Percentiles rank a stretch among this genome's conserved stretches.
Conservation (phyloP, 208 protist genomes). For the Vickermania spadyakhi region DNA sequence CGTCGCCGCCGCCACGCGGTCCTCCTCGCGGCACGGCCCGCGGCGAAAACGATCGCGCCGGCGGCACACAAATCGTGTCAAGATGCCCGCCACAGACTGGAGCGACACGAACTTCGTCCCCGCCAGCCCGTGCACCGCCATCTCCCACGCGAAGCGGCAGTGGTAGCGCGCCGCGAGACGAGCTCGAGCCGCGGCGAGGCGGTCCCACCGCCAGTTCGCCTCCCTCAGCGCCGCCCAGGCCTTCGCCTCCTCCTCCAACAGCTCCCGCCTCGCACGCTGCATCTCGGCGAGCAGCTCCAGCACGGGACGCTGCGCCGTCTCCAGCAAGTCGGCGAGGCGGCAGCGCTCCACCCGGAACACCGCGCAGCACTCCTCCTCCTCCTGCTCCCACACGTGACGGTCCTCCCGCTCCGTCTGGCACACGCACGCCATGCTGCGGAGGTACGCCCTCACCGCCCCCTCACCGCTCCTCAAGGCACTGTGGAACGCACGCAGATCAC, state of each 20-base stretch:
- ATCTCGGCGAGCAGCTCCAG: neutral
- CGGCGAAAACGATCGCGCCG: neutral
- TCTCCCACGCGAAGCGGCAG: slow-evolving; percentile 5
- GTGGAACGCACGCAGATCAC: neutral
- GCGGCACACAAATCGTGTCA: slow-evolving; percentile 11
- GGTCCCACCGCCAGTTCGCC: slow-evolving; percentile 20
- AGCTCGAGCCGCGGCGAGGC: slow-evolving; percentile 7
- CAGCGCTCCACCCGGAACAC: slow-evolving; percentile 3
- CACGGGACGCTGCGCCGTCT: neutral
- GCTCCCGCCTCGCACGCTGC: slow-evolving; percentile 5
- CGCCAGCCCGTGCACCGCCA: slow-evolving; percentile 4
- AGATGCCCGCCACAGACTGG: slow-evolving; percentile 11
- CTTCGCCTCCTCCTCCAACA: slow-evolving; percentile 5
- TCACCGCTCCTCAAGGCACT: neutral
- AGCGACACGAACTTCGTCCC: slow-evolving; percentile 16
- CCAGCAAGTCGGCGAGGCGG: slow-evolving; percentile 2
- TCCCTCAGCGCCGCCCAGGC: slow-evolving; percentile 1
- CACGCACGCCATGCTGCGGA: slow-evolving; percentile 6
- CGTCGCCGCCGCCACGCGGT: neutral
- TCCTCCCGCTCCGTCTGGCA: slow-evolving; percentile 12
- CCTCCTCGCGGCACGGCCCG: neutral
- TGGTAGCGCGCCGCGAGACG: slow-evolving; percentile 5
- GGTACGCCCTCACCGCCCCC: neutral
- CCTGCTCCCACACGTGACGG: slow-evolving; percentile 6
- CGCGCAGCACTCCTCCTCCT: slow-evolving; percentile 5